phyloP scores from a whole-genome alignment of 2,329 filamentous ascomycete genomes.

The Fusarium sp. region DNA sequence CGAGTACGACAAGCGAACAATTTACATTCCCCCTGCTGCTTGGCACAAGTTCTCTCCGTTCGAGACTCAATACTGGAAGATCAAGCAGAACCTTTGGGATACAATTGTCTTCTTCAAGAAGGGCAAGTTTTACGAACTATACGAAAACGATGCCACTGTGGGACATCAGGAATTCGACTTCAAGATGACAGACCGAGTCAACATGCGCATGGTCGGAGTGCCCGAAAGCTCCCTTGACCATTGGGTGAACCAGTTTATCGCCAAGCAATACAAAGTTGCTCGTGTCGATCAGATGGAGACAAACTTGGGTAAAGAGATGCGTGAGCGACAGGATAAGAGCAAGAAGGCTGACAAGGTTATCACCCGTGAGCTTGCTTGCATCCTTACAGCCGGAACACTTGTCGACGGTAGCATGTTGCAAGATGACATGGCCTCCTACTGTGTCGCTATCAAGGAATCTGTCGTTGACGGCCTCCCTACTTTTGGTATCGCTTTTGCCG shows the following conservation, averaged over 20 bases:
- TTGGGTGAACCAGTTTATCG: slow-evolving; percentile 98
- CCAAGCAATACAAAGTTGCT: slow-evolving; percentile 97
- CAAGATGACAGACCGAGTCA: slow-evolving; percentile 96
- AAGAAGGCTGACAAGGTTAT: slow-evolving; percentile 94
- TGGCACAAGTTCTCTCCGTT: slow-evolving; percentile 90
- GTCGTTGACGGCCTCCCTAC: slow-evolving; percentile 76
- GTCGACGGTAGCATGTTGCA: slow-evolving; percentile 97
- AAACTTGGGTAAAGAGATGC: slow-evolving; percentile 96
- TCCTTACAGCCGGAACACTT: slow-evolving; percentile 89
- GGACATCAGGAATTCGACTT: slow-evolving; percentile 97
- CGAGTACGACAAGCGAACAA: slow-evolving; percentile 88
- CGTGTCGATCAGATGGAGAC: slow-evolving; percentile 97
- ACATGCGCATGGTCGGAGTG: slow-evolving; percentile 99
- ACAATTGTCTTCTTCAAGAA: slow-evolving; percentile 99
- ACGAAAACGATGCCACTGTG: slow-evolving; percentile 96
- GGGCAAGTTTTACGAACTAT: slow-evolving; percentile 98
- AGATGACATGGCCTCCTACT: slow-evolving; percentile 96
- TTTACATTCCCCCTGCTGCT: slow-evolving; percentile 86
- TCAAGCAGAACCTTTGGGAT: slow-evolving; percentile 97
- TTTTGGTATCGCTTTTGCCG: slow-evolving; percentile 93
- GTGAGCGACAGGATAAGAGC: slow-evolving; percentile 77
- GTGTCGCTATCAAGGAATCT: slow-evolving; percentile 90
- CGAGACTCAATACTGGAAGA: slow-evolving; percentile 99
- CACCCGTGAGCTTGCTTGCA: slow-evolving; percentile 85
- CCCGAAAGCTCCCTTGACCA: slow-evolving; percentile 94